phyloP scores from a whole-genome alignment of 2,329 filamentous ascomycete genomes.

The Dothideomycetes sp. region DNA sequence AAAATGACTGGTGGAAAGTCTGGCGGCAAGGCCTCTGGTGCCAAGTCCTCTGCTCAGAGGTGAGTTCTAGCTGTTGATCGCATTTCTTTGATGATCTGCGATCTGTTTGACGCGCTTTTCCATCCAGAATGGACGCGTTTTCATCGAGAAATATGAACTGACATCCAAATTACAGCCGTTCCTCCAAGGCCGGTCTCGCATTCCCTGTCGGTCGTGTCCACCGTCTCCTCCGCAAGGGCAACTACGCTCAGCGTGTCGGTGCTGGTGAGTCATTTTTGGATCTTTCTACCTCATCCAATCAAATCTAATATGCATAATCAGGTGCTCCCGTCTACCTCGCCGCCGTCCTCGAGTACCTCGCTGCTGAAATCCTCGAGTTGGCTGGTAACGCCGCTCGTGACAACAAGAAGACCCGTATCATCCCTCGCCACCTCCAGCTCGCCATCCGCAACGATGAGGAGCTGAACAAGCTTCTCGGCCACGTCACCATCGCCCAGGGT shows the following conservation, averaged over 20 bases:
- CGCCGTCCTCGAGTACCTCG: conserved; percentile 95
- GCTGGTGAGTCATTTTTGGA: conserved; percentile 49
- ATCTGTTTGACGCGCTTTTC: conserved; percentile 31
- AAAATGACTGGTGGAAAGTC: conserved; percentile 99
- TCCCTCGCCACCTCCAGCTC: conserved; percentile 95
- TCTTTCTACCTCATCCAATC: conserved; percentile 4
- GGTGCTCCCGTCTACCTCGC: conserved; percentile 92
- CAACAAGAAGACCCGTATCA: conserved; percentile 99
- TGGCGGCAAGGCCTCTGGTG: conserved; percentile 97
- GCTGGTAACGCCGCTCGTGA: conserved; percentile 97
- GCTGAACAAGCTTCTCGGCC: conserved; percentile 95
- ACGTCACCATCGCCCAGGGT: conserved; percentile 94
- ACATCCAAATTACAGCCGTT: conserved; percentile 56
- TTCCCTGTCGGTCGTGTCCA: conserved; percentile 99
- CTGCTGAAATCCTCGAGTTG: conserved; percentile 96
- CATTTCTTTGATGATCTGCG: conserved; percentile 11
- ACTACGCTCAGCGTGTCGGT: conserved; percentile 99
- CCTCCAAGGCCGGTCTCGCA: conserved; percentile 96
- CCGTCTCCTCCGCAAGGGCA: conserved; percentile 96
- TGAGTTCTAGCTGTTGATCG: conserved; percentile 46
- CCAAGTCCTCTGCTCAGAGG: conserved; percentile 95
- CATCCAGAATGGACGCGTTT: conserved; percentile 19
- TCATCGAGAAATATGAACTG: conserved; percentile 23
- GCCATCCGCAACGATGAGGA: conserved; percentile 99
- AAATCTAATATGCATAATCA: conserved; percentile 22